Evolutionary conservation across 1,284 basidiomycete species (phyloP), one percentile per base, ranked within the genome.

Genomic region (Leucoagaricus sp.): DNA sequence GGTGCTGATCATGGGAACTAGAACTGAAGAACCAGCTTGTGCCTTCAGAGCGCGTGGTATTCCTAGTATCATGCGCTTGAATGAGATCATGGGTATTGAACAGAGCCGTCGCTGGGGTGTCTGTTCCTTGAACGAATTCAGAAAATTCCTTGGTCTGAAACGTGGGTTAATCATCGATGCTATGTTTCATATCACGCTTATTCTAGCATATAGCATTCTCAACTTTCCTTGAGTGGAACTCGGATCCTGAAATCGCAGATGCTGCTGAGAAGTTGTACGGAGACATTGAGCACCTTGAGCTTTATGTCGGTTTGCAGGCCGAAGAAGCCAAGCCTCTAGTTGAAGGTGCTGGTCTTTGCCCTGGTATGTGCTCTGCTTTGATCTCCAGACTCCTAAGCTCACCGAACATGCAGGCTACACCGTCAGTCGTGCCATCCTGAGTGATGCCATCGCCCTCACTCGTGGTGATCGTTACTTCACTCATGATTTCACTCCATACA

Each of bases 381-480:
- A 29, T 9, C 13, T 33, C 29, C 1, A 36, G 41, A 21, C 49
- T 46, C 42, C 12, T 21, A 19, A 41, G 40, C 19, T 3, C 36
- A 38, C 15, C 4, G 15, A 4, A 12, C 31, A 38, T 38, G 4
- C 45, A 86, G 88, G 87, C 9, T 94, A 91, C 71, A 95, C 94
- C 7, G 85, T 93, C 65, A 89, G 87, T 63, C 84, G 93, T 38
- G 93, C 92, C 13, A 96, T 96, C 64, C 83, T 96, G 36, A 85
- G 86, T 62, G 93, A 95, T 67, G 93, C 92, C n/a, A 89, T 92
- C 55, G 86, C 90, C 4, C 82, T 94, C 49, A 91, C 89, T 45
- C 87, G 93, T 57, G 86, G 91, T 26, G 92, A 94, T 65, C 81
- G 93, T 47, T 91, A 87, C 79, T 91, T 85, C 74, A 94, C 91